A percentile compares a stretch with the other conserved stretches of the same genome.
Conservation (phyloP, 2,329 filamentous ascomycete genomes). For the Incumbomyces delicatus region DNA sequence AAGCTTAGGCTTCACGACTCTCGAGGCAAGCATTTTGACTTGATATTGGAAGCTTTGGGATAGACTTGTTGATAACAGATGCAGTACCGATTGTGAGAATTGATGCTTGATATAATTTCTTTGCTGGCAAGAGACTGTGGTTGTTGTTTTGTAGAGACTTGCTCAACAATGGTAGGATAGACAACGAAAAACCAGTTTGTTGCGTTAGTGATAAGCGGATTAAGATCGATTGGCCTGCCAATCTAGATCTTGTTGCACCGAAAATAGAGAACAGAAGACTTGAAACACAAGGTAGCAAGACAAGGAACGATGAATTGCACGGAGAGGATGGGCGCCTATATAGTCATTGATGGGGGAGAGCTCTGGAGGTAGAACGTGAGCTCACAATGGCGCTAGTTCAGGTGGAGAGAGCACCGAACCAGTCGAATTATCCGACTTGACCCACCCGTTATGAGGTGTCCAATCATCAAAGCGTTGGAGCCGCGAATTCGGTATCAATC, state of each 20-base stretch:
- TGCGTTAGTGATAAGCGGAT: constrained; percentile 1
- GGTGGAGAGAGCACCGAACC: neutral
- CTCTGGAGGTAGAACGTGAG: constrained; percentile 6
- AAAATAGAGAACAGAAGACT: constrained; percentile 27
- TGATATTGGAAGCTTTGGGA: neutral
- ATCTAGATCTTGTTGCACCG: constrained; percentile 21
- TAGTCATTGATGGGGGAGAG: neutral
- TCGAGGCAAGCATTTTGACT: constrained; percentile 30
- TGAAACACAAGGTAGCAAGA: constrained; percentile 23
- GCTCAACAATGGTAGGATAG: constrained; percentile 2
- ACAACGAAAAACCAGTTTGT: neutral
- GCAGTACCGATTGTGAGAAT: neutral
- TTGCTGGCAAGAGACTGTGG: neutral
- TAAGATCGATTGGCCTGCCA: constrained; percentile 35
- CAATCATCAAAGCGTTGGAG: constrained; percentile 1
- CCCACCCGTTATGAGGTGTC: neutral
- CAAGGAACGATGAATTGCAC: constrained; percentile 24
- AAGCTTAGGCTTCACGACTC: constrained; percentile 37
- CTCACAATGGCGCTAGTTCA: neutral
- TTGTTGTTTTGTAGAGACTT: neutral
- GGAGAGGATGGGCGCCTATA: constrained; percentile 12
- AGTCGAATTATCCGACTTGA: neutral
- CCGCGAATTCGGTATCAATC: constrained; percentile 1
- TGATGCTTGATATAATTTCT: neutral
- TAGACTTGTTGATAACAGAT: neutral